Evolutionary conservation across 2,329 filamentous ascomycete genomes (phyloP), one percentile per base, ranked within the genome.

Genomic region (Botrytis squamosa): DNA sequence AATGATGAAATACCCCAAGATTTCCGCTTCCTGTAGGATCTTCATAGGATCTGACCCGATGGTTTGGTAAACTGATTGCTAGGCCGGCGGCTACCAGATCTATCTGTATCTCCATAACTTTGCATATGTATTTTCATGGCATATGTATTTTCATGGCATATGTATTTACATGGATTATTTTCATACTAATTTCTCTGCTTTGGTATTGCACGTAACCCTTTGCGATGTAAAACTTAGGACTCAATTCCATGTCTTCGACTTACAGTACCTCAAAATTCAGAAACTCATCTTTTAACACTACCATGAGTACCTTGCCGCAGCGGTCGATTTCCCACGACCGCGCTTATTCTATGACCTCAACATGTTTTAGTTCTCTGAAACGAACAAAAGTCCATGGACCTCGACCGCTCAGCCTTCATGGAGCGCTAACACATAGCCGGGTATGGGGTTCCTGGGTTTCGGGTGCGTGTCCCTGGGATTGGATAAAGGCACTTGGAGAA

Each of bases 181-280:
- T 57, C 16, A 57, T 18, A 18, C 52, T 1, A 57, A 9, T 1
- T 9, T 3, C 8, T 57, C 16, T 29, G 14, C n/a, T 57, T 57
- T 8, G 16, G 14, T 29, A 29, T 18, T n/a, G 18, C 52, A 57
- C 8, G 14, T 4, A 57, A 29, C 49, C 3, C 2, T n/a, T 25
- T 1, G 20, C 20, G n/a, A n/a, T 38, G 0, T 2, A 18, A 38
- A 18, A 25, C 7, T 25, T 10, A 42, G 1, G 5, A 3, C 36
- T 63, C 18, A 3, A 57, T 3, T 40, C 36, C 20, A 29, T 14
- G 1, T 40, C 36, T 62, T 22, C 38, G 4, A 38, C 9, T 4
- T 5, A 25, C 5, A 5, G 7, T 18, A n/a, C 12, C 1, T 40
- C 14, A 18, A 57, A 57, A 29, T 9, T n/a, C 6, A 18, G 14